Evolutionary conservation across 225 moss, liverwort and hornwort genomes (phyloP).

Genomic region (Ulota crispa): DNA sequence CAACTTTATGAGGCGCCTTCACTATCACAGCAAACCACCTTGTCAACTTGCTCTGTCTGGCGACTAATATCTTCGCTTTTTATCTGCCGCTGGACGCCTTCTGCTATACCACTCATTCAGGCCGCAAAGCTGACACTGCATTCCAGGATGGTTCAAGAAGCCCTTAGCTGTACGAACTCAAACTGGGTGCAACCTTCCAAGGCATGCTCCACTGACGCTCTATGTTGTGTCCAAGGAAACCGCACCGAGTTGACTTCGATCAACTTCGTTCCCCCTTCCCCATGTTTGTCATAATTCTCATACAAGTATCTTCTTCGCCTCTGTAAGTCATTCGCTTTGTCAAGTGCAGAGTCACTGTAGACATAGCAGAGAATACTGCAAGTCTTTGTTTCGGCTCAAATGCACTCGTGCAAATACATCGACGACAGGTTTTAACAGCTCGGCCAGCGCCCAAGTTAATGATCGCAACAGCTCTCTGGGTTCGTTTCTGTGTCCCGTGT

Average conservation of each 20-base stretch:
- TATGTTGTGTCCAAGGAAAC: conserved; percentile 28
- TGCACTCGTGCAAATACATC: conserved; percentile 36
- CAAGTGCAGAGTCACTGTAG: conserved; percentile 35
- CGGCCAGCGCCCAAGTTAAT: conserved; percentile 36
- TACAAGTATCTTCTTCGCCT: conserved; percentile 36
- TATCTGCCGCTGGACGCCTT: conserved; percentile 24
- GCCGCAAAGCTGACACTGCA: conserved; percentile 18
- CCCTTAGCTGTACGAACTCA: background rate
- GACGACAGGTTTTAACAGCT: conserved; percentile 37
- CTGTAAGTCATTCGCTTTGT: conserved; percentile 36
- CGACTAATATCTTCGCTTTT: conserved; percentile 25
- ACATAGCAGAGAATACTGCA: conserved; percentile 6
- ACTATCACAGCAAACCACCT: conserved; percentile 17
- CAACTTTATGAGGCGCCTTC: conserved; percentile 14
- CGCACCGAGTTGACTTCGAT: conserved; percentile 32
- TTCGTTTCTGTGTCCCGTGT: conserved; percentile 33
- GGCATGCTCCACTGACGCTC: conserved; percentile 19
- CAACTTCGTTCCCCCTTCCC: conserved; percentile 8
- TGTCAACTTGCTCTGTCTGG: conserved; percentile 22
- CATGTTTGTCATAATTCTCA: conserved; percentile 43
- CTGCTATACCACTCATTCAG: conserved; percentile 13
- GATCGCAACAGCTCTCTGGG: conserved; percentile 36
- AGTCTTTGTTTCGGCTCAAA: conserved; percentile 29
- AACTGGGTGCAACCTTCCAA: conserved; percentile 15
- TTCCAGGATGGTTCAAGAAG: background rate